These are phyloP conservation scores for Pseudozyma thailandica DNA, from an alignment of 1,284 basidiomycete species.

Conservation along the genomic window DNA sequence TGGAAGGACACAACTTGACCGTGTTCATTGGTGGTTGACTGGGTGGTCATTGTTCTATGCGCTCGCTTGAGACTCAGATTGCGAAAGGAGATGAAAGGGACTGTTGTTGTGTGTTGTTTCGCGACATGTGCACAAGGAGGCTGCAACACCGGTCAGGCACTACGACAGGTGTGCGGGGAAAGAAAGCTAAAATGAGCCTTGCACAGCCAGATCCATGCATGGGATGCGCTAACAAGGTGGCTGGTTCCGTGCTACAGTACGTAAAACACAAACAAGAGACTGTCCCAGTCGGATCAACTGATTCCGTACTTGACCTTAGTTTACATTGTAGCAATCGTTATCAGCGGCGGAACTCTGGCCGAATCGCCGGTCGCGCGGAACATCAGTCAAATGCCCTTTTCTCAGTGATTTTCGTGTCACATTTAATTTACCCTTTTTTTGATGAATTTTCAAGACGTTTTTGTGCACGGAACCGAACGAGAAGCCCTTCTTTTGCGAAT, in stretches of 20 bases:
- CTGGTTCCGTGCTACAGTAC: no score
- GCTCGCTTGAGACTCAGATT: neutral
- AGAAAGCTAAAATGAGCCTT: neutral
- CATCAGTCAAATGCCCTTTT: neutral
- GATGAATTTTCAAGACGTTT: neutral
- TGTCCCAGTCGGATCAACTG: constrained; percentile 5
- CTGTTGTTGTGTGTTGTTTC: no score
- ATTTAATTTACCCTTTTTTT: constrained; percentile 4
- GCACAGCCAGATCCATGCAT: no score
- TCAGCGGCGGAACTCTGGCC: neutral
- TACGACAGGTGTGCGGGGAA: no score
- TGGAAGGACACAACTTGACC: no score
- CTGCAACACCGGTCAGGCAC: no score
- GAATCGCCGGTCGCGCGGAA: constrained; percentile 18
- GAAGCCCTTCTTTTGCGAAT: constrained; percentile 1
- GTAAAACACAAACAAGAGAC: no score
- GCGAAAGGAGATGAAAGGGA: neutral
- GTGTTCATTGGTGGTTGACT: no score
- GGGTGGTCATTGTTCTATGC: no score
- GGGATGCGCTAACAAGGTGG: no score
- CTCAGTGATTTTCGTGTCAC: neutral
- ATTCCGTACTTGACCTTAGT: neutral
- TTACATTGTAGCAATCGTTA: constrained; percentile 5
- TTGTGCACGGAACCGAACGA: constrained; percentile 9
- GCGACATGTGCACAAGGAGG: no score